Conservation (phyloP, 148 eudicot species). For the Cornus suecica region DNA sequence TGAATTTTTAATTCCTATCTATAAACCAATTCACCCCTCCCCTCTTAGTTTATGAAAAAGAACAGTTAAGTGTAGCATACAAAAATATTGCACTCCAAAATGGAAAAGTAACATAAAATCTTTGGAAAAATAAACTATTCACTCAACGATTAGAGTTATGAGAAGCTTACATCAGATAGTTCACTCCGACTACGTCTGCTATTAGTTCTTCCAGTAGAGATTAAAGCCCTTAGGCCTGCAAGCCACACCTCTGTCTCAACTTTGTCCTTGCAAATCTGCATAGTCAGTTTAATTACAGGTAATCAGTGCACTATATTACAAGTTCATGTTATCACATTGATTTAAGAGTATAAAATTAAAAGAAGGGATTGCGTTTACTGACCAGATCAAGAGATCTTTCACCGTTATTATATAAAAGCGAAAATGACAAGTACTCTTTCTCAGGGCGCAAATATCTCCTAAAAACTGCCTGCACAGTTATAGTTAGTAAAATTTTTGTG, state of each 20-base stretch:
- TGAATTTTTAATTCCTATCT: too few species aligned
- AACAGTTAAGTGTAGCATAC: background rate
- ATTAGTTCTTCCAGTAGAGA: constrained; percentile 40
- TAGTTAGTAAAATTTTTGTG: background rate
- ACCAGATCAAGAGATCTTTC: constrained; percentile 93
- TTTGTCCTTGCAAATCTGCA: constrained; percentile 87
- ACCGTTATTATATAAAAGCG: constrained; percentile 76
- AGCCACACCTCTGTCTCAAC: constrained; percentile 83
- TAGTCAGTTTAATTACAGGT: constrained; percentile 6
- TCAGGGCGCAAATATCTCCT: constrained; percentile 78
- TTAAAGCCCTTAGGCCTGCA: constrained; percentile 64
- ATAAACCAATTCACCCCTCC: too few species aligned
- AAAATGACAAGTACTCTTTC: constrained; percentile 89
- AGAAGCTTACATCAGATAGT: constrained; percentile 56
- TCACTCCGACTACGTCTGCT: constrained; percentile 63
- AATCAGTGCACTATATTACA: background rate
- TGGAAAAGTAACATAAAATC: background rate
- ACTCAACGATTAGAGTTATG: background rate
- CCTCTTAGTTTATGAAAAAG: too few species aligned
- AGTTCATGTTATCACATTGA: background rate
- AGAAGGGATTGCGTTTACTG: constrained; percentile 16
- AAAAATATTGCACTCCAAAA: background rate
- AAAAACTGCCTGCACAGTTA: constrained; percentile 65
- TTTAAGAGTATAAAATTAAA: background rate
- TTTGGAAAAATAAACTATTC: background rate